Base-by-base conservation (phyloP, 164 flowering plant genomes). In the Vitis amurensis region DNA sequence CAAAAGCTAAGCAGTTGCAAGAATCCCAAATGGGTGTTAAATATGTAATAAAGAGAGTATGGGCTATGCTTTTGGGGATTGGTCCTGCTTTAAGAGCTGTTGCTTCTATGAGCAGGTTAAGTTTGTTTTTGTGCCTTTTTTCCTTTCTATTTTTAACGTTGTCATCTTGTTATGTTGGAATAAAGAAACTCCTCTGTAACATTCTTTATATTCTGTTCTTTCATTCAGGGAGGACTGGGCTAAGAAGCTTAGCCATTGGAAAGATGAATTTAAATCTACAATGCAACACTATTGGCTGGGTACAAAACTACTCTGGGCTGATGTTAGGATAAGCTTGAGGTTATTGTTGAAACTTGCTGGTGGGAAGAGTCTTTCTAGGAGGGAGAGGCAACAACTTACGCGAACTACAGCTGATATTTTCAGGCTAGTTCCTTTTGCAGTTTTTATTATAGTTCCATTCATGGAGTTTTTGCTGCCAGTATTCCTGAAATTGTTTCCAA, bases 391-490 rank as follows among this genome's bases (percentile, higher is more conserved):
- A 72, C 98, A 95, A 68, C 84, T 95, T 9, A 93, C 94, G 2
- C 89, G 98, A 51, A 94, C 99, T 29, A 90, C 98, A 31, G 93
- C 91, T 3, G 98, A 95, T 80, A 90, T 95, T 68, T 91, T 95
- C 78, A 88, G 96, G 83, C 91, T 95, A 55, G 97, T 90, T 72
- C 98, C 98, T 64, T 73, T 93, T 84, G 95, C 97, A 37, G 96
- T 95, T 64, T 90, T 91, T 75, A 81, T 95, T 63, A 79, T 95
- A 53, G 97, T 95, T 69, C 99, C 97, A 30, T 92, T 93, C 77
- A 91, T 92, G 98, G 99, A 95, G 79, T 90, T 95, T 68, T 74
- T 95, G 82, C 82, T 91, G 67, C 99, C 98, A 50, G 96, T 95
- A 66, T 87, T 89, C 83, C 80, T 95, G 79, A 93, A 90, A 68